Evolutionary conservation across 371 early-diverging fungal genomes (phyloP).

Genomic region (Gilbertella persicaria): DNA sequence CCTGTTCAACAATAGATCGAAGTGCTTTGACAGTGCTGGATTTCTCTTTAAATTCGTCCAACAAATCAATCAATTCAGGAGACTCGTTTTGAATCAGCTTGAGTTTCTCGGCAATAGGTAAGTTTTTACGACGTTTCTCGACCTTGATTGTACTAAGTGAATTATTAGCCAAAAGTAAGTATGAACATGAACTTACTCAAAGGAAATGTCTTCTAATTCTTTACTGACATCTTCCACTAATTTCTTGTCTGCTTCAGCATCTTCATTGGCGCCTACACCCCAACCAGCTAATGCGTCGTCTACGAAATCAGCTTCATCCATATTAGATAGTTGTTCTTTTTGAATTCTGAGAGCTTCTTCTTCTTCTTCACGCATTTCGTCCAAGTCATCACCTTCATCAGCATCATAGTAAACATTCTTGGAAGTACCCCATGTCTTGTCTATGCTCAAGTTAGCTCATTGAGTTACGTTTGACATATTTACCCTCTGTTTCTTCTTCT

Average conservation of each 20-base stretch:
- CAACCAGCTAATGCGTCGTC: constrained; percentile 61
- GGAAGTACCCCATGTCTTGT: constrained; percentile 69
- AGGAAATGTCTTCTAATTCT: constrained; percentile 58
- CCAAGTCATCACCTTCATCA: constrained; percentile 72
- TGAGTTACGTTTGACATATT: background rate
- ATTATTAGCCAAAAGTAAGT: background rate
- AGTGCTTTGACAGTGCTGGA: constrained; percentile 40
- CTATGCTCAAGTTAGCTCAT: constrained; percentile 10
- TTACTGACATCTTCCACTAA: constrained; percentile 57
- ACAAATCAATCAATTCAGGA: constrained; percentile 81
- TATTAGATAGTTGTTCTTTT: constrained; percentile 70
- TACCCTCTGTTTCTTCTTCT: constrained; percentile 50
- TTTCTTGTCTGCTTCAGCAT: constrained; percentile 38
- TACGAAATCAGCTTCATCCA: constrained; percentile 93
- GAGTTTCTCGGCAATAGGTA: constrained; percentile 69
- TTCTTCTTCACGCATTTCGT: constrained; percentile 88
- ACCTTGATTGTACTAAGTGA: constrained; percentile 23
- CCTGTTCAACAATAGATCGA: constrained; percentile 34
- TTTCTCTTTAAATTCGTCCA: constrained; percentile 74
- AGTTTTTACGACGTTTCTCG: constrained; percentile 52
- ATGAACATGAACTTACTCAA: constrained; percentile 33
- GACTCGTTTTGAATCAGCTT: constrained; percentile 76
- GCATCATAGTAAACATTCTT: constrained; percentile 78
- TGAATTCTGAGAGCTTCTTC: constrained; percentile 89
- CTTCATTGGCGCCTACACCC: constrained; percentile 36